Percentiles rank a stretch among this genome's conserved stretches.
Evolutionary conservation across 257 asterid species (phyloP).

Genomic region (Agastache rugosa): DNA sequence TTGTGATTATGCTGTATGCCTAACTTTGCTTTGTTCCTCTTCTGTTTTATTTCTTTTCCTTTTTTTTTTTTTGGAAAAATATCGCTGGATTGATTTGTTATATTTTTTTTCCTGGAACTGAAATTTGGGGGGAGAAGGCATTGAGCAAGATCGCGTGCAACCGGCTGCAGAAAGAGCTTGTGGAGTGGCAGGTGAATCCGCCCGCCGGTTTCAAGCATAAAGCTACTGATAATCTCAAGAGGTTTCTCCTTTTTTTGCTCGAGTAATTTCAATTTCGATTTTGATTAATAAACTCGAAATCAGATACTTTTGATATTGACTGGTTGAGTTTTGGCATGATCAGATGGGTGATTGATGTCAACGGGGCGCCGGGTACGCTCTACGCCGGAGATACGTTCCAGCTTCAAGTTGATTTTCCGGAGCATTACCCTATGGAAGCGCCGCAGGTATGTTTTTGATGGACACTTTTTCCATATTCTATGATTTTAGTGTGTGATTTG

Average conservation of each 20-base stretch:
- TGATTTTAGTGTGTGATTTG: background rate
- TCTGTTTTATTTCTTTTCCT: no score
- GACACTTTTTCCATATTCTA: background rate
- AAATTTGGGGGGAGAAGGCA: slow-evolving; percentile 52
- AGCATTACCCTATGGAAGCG: slow-evolving; percentile 82
- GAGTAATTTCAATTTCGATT: background rate
- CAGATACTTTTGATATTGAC: background rate
- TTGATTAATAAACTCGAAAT: background rate
- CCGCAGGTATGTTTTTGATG: slow-evolving; percentile 55
- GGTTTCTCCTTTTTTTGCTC: slow-evolving; percentile 45
- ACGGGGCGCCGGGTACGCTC: slow-evolving; percentile 71
- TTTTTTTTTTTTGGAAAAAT: background rate
- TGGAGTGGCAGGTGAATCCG: slow-evolving; percentile 98
- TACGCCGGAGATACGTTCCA: slow-evolving; percentile 64
- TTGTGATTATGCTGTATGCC: background rate
- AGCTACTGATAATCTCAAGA: slow-evolving; percentile 91
- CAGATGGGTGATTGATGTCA: slow-evolving; percentile 76
- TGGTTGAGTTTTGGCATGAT: slow-evolving; percentile 30
- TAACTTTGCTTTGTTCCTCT: background rate
- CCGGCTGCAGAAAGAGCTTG: slow-evolving; percentile 94
- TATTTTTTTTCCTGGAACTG: slow-evolving; percentile 31
- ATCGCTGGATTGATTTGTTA: slow-evolving; percentile 10
- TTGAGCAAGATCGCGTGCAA: slow-evolving; percentile 98
- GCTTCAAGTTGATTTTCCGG: slow-evolving; percentile 80
- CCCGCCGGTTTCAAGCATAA: slow-evolving; percentile 91